Percentiles rank a stretch among this genome's conserved stretches.
phyloP scores from a whole-genome alignment of 176 grass and related monocot genomes.

The Tuctoria greenei region DNA sequence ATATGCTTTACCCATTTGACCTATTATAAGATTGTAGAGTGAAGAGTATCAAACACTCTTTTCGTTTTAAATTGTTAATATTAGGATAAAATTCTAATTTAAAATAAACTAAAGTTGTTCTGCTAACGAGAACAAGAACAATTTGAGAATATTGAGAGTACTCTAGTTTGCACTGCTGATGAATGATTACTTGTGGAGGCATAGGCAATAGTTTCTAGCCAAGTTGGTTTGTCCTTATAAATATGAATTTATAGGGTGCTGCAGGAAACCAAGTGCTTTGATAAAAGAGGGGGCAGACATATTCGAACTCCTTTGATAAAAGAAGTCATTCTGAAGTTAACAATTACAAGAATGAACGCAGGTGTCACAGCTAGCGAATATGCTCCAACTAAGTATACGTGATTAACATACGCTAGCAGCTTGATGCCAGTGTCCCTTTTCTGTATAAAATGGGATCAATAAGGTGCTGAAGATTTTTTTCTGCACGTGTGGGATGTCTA shows the following conservation, averaged over 20 bases:
- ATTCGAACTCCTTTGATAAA: conserved; percentile 25
- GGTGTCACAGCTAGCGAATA: conserved; percentile 53
- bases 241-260: conserved; percentile 13
- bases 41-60: conserved; percentile 30
- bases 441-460: conserved; percentile 39
- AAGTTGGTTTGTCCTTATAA: conserved; percentile 24
- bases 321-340: conserved; percentile 26
- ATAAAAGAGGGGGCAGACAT: conserved; percentile 32
- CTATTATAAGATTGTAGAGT: conserved; percentile 15
- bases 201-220: conserved; percentile 40
- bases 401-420: conserved; percentile 44
- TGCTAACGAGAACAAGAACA: too few species aligned
- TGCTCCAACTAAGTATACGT: conserved; percentile 46
- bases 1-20: not conserved
- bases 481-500: not conserved
- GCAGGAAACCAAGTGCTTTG: conserved; percentile 33
- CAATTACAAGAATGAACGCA: conserved; percentile 41
- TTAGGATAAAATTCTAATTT: too few species aligned
- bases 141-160: too few species aligned
- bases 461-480: conserved; percentile 31
- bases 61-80: too few species aligned
- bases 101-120: too few species aligned
- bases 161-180: conserved; percentile 8
- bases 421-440: conserved; percentile 49
- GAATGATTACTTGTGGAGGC: conserved; percentile 12